Evolutionary conservation across 164 flowering plant species (phyloP).

Genomic region (Pachysandra terminalis): DNA sequence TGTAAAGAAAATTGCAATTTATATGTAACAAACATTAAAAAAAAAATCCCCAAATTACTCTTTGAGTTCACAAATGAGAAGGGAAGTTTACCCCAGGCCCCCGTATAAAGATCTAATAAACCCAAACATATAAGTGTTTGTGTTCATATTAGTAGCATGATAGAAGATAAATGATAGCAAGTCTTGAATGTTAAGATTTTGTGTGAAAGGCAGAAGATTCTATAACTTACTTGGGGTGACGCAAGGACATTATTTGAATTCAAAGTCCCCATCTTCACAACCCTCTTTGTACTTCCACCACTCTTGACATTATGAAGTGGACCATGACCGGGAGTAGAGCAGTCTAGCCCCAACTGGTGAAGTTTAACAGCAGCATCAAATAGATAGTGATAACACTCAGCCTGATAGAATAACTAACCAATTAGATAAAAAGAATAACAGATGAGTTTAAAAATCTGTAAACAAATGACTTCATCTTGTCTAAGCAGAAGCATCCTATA

Average conservation of each 20-base stretch:
- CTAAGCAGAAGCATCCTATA: neutral
- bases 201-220: neutral
- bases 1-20: neutral
- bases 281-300: slow-evolving; percentile 15
- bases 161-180: neutral
- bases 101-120: neutral
- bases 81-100: neutral
- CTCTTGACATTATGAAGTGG: slow-evolving; percentile 37
- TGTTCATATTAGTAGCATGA: neutral
- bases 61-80: neutral
- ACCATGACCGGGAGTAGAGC: slow-evolving; percentile 72
- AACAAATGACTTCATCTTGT: neutral
- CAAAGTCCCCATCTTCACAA: slow-evolving; percentile 31
- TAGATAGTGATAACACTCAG: slow-evolving; percentile 89
- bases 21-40: neutral
- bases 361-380: slow-evolving; percentile 97
- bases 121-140: neutral
- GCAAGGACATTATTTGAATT: slow-evolving; percentile 20
- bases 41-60: neutral
- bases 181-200: neutral
- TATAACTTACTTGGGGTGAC: slow-evolving; percentile 36
- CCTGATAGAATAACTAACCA: slow-evolving; percentile 38
- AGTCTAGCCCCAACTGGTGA: slow-evolving; percentile 74
- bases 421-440: slow-evolving; percentile 2
- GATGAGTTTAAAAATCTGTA: neutral